Evolutionary conservation across 2,329 filamentous ascomycete genomes (phyloP), one percentile per base, ranked within the genome.

Genomic region (Alternaria postmessia): DNA sequence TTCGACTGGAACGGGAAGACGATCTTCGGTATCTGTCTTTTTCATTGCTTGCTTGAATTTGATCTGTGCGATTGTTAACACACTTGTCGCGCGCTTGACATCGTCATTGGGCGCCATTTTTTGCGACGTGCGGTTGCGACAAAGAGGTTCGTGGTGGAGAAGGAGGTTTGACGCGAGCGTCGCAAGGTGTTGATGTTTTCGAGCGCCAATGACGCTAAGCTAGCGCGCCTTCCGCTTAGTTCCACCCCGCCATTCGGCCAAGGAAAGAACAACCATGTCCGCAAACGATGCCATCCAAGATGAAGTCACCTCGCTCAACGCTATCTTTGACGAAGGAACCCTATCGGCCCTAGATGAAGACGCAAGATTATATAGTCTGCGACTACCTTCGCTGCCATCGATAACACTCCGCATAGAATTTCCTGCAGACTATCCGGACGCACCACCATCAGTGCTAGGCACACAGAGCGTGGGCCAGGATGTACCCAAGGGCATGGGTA

Each of bases 301-400:
- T 79, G 92, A 95, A 75, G 81, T 94, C 30, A 90, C 90, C 73
- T 92, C 90, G 63, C 90, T 95, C 72, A 95, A 94, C 78, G 91
- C 92, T 55, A 95, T 95, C 66, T 95, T 94, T 79, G 89, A 88
- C 65, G 84, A 88, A 48, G 83, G 82, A n/a, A 90, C 89, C 11
- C 82, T 94, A 7, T 61, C 69, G 1, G 62, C 67, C 0, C 62
- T 76, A 28, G 69, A 74, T 55, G 54, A 63, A 26, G 48, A 68
- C 49, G 61, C 57, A 59, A 77, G 52, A 73, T 67, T 64, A 70
- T 82, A 43, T 72, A 80, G 59, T 76, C 84, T 97, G 51, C 85
- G 84, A 51, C 85, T 94, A 2, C 92, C 92, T 0, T 84, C 86
- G 28, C 85, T 86, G 63, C 52, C 91, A 9, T 85, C 79, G 4